Evolutionary conservation across 2,329 filamentous ascomycete species (phyloP).

Genomic region (Fusarium verrucosum): DNA sequence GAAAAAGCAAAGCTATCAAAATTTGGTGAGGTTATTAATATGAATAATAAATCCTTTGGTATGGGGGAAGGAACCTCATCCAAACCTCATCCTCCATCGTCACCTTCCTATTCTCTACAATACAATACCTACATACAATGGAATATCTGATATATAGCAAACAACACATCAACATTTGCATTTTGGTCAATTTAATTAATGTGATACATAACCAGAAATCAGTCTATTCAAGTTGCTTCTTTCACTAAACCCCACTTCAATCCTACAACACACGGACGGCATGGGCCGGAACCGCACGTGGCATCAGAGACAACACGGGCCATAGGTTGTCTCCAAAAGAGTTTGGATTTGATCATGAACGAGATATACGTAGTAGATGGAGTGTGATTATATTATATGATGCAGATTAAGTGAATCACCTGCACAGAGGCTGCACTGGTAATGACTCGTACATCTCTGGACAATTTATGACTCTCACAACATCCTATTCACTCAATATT

Average conservation of each 20-base stretch:
- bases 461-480: conserved; percentile 1
- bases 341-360: not conserved
- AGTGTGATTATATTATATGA: not conserved
- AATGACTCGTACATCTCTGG: conserved; percentile 2
- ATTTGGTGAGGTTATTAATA: conserved; percentile 9
- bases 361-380: conserved; percentile 4
- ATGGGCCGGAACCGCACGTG: conserved; percentile 34
- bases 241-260: conserved; percentile 11
- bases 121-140: too few species aligned
- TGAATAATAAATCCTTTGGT: too few species aligned
- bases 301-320: conserved; percentile 32
- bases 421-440: not conserved
- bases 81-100: not conserved
- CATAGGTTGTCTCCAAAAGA: too few species aligned
- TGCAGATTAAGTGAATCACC: not conserved
- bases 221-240: conserved; percentile 14
- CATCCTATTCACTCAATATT: not conserved
- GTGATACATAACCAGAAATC: not conserved
- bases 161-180: conserved; percentile 2
- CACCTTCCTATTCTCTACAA: too few species aligned
- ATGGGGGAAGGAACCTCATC: not conserved
- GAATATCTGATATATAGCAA: not conserved
- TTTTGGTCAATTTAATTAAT: not conserved
- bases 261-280: conserved; percentile 20
- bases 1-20: not conserved